A percentile compares a stretch with the other conserved stretches of the same genome.
Conservation (phyloP, 2,329 filamentous ascomycete genomes). For the Phaeoacremonium minimum region DNA sequence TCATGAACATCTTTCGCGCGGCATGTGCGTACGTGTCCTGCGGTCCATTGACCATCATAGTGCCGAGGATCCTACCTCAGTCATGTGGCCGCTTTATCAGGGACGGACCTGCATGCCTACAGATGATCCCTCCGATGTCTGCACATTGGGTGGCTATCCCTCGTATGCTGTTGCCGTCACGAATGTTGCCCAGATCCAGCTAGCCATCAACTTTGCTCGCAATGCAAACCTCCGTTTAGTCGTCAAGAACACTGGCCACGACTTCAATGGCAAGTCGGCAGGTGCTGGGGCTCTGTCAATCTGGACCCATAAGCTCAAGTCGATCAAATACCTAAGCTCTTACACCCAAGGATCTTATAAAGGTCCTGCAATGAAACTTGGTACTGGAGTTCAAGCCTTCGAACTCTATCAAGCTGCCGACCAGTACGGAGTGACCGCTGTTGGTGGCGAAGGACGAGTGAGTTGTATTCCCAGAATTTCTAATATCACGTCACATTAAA, state of each 20-base stretch:
- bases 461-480: too few species aligned
- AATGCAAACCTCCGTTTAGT: conserved; percentile 44
- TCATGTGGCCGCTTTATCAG: conserved; percentile 29
- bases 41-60: conserved; percentile 12
- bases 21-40: neutral
- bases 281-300: conserved; percentile 30
- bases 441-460: conserved; percentile 5
- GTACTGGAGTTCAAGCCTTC: conserved; percentile 5
- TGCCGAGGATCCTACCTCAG: conserved; percentile 25
- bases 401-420: conserved; percentile 3
- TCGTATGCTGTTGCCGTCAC: conserved; percentile 32
- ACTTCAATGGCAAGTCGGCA: conserved; percentile 32
- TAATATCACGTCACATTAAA: neutral
- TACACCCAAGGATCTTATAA: conserved; percentile 23
- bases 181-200: conserved; percentile 35
- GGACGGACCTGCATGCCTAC: conserved; percentile 19
- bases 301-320: conserved; percentile 30
- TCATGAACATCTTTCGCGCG: neutral
- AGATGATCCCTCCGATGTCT: conserved; percentile 15
- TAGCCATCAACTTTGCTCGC: conserved; percentile 40
- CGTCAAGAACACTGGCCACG: conserved; percentile 48
- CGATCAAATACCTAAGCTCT: conserved; percentile 17
- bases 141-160: conserved; percentile 32
- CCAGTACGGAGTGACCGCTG: conserved; percentile 1
- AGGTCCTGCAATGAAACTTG: conserved; percentile 40